Percentiles rank a stretch among this genome's conserved stretches.
Conservation (phyloP, 495 filamentous ascomycete species). For the Penicillium herquei region DNA sequence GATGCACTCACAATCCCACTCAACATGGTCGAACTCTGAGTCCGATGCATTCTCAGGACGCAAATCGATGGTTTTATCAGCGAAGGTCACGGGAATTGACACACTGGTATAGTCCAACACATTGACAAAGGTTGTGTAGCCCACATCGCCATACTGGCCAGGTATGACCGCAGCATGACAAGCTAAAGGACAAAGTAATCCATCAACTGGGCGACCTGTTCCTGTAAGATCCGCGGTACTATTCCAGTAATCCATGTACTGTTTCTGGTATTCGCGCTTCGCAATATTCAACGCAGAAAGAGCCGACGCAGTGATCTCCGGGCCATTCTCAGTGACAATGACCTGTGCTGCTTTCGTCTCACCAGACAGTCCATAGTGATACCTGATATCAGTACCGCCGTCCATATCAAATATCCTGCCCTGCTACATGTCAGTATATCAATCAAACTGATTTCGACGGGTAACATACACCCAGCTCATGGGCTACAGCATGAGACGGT, state of each 20-base stretch:
- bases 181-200: slow-evolving; percentile 46
- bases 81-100: slow-evolving; percentile 57
- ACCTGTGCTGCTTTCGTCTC: slow-evolving; percentile 49
- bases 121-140: slow-evolving; percentile 55
- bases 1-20: slow-evolving; percentile 52
- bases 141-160: slow-evolving; percentile 45
- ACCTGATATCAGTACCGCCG: slow-evolving; percentile 48
- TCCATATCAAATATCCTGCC: slow-evolving; percentile 39
- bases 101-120: slow-evolving; percentile 57
- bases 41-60: slow-evolving; percentile 33
- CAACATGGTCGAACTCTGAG: slow-evolving; percentile 38
- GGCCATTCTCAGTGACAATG: slow-evolving; percentile 15
- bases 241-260: slow-evolving; percentile 71
- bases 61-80: slow-evolving; percentile 53
- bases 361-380: slow-evolving; percentile 54
- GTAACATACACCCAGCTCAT: slow-evolving; percentile 30
- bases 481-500: slow-evolving; percentile 42
- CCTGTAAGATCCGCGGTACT: slow-evolving; percentile 51
- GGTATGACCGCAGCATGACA: slow-evolving; percentile 50
- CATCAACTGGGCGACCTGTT: slow-evolving; percentile 59
- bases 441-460: not conserved
- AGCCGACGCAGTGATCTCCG: slow-evolving; percentile 39
- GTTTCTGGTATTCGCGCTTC: slow-evolving; percentile 59
- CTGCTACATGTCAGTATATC: slow-evolving; percentile 9
- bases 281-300: slow-evolving; percentile 55